A percentile compares a stretch with the other conserved stretches of the same genome.
phyloP scores from a whole-genome alignment of 2,329 filamentous ascomycete species.

The Sclerotinia minor region DNA sequence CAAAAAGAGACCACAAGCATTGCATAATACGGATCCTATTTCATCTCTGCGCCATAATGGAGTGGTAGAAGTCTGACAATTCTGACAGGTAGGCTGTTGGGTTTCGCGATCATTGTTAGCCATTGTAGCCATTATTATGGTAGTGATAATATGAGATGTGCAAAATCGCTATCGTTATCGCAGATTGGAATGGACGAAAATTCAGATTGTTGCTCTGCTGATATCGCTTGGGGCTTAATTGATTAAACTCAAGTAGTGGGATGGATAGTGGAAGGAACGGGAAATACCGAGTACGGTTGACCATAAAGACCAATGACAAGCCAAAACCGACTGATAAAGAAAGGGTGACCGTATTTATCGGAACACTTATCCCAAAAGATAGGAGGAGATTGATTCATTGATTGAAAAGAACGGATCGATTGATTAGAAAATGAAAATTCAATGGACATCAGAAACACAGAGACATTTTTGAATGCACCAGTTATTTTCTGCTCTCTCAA shows the following conservation, averaged over 20 bases:
- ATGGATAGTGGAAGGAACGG: slow-evolving; percentile 2
- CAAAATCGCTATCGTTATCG: slow-evolving; percentile 27
- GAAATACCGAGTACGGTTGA: slow-evolving; percentile 14
- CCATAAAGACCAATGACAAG: slow-evolving; percentile 6
- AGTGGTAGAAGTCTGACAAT: slow-evolving; percentile 93
- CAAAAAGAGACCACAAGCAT: slow-evolving; percentile 95
- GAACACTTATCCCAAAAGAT: slow-evolving; percentile 2
- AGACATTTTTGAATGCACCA: slow-evolving; percentile 19
- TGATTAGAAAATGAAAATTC: neutral
- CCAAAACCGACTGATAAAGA: neutral
- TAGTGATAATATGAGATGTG: slow-evolving; percentile 22
- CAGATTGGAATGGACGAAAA: slow-evolving; percentile 24
- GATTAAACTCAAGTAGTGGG: slow-evolving; percentile 7
- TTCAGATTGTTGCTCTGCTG: slow-evolving; percentile 23
- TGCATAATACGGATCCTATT: slow-evolving; percentile 92
- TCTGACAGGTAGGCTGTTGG: slow-evolving; percentile 91
- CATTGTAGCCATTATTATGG: slow-evolving; percentile 51
- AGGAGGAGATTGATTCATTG: neutral
- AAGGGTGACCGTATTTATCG: slow-evolving; percentile 17
- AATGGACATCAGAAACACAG: slow-evolving; percentile 19
- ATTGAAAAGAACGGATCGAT: neutral
- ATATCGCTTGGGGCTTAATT: slow-evolving; percentile 18
- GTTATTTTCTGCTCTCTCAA: neutral
- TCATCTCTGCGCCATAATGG: slow-evolving; percentile 98
- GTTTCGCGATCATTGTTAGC: slow-evolving; percentile 49